Percentiles rank a stretch among this genome's conserved stretches.
Conservation (phyloP, 2,329 filamentous ascomycete genomes). For the Fusarium nematophilum region DNA sequence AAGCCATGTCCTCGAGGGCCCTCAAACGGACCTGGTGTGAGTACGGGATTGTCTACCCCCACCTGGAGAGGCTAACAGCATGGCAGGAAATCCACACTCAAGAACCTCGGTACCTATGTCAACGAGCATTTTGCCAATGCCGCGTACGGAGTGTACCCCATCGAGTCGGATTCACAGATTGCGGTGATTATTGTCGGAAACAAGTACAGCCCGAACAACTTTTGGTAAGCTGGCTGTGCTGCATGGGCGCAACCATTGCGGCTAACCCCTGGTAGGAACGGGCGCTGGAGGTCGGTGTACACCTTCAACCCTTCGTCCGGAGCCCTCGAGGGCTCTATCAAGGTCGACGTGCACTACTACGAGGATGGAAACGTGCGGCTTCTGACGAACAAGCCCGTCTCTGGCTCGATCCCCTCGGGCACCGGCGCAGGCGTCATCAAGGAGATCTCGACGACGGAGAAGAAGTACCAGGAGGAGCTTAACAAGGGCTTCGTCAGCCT, state of each 20-base stretch:
- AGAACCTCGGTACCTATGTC: constrained; percentile 79
- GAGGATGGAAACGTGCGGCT: constrained; percentile 98
- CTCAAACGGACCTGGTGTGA: constrained; percentile 84
- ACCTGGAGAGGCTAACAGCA: constrained; percentile 33
- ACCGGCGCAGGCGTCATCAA: constrained; percentile 77
- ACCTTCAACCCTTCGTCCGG: constrained; percentile 77
- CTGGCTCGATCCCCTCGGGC: constrained; percentile 68
- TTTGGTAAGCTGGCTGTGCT: constrained; percentile 72
- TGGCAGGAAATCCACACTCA: constrained; percentile 82
- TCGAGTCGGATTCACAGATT: constrained; percentile 78
- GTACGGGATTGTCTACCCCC: constrained; percentile 40
- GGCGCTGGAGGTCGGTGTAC: constrained; percentile 93
- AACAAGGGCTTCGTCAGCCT: constrained; percentile 89
- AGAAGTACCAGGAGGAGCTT: constrained; percentile 94
- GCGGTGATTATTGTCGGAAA: constrained; percentile 90
- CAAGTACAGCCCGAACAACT: constrained; percentile 98
- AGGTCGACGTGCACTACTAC: constrained; percentile 98
- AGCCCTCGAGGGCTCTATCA: constrained; percentile 80
- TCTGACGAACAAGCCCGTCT: constrained; percentile 84
- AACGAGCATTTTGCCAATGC: constrained; percentile 89
- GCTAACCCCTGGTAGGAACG: constrained; percentile 73
- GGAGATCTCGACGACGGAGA: constrained; percentile 83
- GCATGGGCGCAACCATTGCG: neutral
- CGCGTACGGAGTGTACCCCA: constrained; percentile 85
- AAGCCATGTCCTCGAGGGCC: constrained; percentile 80